These are phyloP conservation scores for Geotrichum bryndzae DNA, from an alignment of 1,139 yeast species.

Conservation along the genomic window DNA sequence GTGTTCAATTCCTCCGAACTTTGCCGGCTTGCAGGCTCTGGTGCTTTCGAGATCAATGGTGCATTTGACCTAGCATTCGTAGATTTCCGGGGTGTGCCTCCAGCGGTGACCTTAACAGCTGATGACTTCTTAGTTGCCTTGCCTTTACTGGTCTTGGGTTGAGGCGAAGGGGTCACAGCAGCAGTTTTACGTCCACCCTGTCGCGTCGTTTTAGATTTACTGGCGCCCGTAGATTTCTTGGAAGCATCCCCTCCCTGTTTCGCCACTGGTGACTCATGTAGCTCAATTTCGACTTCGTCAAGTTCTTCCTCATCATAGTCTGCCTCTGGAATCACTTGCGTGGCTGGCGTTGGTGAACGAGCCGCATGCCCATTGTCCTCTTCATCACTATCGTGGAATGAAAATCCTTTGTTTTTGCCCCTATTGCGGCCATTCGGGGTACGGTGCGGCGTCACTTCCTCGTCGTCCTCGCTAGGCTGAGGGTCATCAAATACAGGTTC, in stretches of 20 bases:
- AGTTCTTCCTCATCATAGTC: neutral
- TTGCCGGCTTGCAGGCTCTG: constrained; percentile 4
- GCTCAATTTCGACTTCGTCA: neutral
- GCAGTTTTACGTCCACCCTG: neutral
- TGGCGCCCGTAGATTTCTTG: neutral
- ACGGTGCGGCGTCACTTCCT: neutral
- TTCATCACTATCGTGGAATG: neutral
- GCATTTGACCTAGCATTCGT: neutral
- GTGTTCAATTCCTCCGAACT: constrained; percentile 24
- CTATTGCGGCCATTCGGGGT: neutral
- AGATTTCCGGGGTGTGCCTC: neutral
- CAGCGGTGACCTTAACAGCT: neutral
- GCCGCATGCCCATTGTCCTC: neutral
- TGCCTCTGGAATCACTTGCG: neutral
- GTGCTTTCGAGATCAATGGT: neutral
- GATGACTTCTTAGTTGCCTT: neutral
- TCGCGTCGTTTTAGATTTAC: neutral
- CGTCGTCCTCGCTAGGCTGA: neutral
- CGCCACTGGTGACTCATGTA: neutral
- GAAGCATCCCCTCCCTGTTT: neutral
- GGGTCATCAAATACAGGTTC: constrained; percentile 19
- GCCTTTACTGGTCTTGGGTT: neutral
- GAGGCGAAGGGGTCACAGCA: neutral
- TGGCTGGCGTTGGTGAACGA: neutral
- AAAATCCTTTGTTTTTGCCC: neutral